These are phyloP conservation scores for Podila verticillata DNA, from an alignment of 192 early-diverging fungal species.

Conservation along the genomic window DNA sequence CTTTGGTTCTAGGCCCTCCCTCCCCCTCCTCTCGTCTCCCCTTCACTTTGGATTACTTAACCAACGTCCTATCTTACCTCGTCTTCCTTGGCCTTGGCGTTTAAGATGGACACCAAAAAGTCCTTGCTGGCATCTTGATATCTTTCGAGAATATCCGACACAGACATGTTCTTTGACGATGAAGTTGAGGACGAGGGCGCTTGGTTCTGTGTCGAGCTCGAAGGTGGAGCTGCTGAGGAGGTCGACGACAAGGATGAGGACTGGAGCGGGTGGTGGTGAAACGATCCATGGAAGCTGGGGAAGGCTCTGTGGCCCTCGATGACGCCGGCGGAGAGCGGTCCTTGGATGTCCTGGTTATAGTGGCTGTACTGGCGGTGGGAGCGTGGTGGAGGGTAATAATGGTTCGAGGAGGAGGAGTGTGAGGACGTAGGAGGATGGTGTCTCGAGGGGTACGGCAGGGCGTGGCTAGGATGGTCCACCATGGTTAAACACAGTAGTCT, in stretches of 20 bases:
- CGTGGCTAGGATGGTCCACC: conserved; percentile 26
- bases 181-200: conserved; percentile 2
- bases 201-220: conserved; percentile 1
- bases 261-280: conserved; percentile 14
- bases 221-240: not conserved
- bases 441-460: conserved; percentile 10
- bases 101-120: conserved; percentile 40
- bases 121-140: conserved; percentile 50
- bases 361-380: conserved; percentile 10
- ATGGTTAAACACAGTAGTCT: not conserved
- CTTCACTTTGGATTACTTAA: not conserved
- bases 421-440: conserved; percentile 14
- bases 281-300: conserved; percentile 33
- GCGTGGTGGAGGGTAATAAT: not conserved
- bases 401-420: conserved; percentile 17
- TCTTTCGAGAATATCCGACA: conserved; percentile 40
- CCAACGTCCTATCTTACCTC: conserved; percentile 14
- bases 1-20: not conserved
- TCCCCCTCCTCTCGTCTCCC: not conserved
- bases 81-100: conserved; percentile 50
- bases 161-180: conserved; percentile 11
- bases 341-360: conserved; percentile 40
- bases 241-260: conserved; percentile 12
- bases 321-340: conserved; percentile 39
- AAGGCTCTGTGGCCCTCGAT: conserved; percentile 46